phyloP scores from a whole-genome alignment of 768 basidiomycete genomes.

The Auricularia sp. region DNA sequence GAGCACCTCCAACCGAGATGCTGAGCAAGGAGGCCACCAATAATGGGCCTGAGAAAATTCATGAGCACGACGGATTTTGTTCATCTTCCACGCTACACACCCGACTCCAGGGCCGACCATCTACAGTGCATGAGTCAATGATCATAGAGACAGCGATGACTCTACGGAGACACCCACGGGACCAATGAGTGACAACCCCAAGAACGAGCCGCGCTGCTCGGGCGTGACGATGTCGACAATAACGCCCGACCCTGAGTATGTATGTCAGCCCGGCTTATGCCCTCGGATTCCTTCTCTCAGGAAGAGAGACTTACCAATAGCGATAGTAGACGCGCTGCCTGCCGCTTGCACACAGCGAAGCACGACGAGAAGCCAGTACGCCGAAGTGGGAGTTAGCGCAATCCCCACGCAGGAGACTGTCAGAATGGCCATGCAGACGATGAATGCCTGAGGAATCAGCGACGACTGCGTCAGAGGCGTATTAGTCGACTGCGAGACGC shows the following conservation, averaged over 20 bases:
- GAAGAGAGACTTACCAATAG: not conserved
- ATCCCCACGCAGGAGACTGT: slow-evolving; percentile 54
- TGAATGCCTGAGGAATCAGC: slow-evolving; percentile 10
- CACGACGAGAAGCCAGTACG: slow-evolving; percentile 70
- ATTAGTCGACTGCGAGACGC: not conserved
- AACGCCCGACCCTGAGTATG: slow-evolving; percentile 51
- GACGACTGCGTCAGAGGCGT: not conserved
- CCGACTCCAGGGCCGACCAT: not conserved
- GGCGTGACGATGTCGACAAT: slow-evolving; percentile 68
- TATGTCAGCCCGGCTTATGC: not conserved
- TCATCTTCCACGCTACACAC: not conserved
- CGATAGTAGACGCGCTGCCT: slow-evolving; percentile 66
- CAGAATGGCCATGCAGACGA: slow-evolving; percentile 49
- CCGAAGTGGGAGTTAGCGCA: slow-evolving; percentile 44
- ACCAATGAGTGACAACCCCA: slow-evolving; percentile 55
- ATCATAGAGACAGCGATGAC: not conserved
- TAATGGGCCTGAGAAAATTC: slow-evolving; percentile 40
- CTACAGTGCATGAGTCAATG: not conserved
- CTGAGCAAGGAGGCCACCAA: slow-evolving; percentile 39
- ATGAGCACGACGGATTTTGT: not conserved
- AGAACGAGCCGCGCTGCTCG: slow-evolving; percentile 66
- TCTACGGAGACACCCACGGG: slow-evolving; percentile 26
- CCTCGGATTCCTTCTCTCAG: not conserved
- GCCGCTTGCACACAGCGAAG: slow-evolving; percentile 70
- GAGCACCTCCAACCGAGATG: slow-evolving; percentile 55